A percentile compares a stretch with the other conserved stretches of the same genome.
Conservation (phyloP, 2,329 filamentous ascomycete genomes). For the Fusarium nurragi region DNA sequence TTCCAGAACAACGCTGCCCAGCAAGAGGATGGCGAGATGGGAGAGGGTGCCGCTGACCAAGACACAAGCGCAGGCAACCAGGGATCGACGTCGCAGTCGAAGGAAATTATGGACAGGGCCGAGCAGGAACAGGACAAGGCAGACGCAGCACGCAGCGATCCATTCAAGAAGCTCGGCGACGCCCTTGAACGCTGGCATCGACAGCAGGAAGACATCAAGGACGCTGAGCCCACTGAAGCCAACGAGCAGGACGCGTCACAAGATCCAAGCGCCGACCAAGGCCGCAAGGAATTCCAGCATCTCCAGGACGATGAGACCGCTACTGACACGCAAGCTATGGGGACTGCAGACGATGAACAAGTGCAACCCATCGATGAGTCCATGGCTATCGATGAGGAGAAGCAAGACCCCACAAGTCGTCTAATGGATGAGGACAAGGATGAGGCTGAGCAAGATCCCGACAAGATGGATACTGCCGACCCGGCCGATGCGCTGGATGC, state of each 20-base stretch:
- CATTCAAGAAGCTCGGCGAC: slow-evolving; percentile 95
- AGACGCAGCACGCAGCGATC: slow-evolving; percentile 64
- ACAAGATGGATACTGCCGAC: slow-evolving; percentile 56
- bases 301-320: slow-evolving; percentile 82
- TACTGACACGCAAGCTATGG: slow-evolving; percentile 91
- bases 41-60: slow-evolving; percentile 71
- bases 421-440: slow-evolving; percentile 66
- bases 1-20: slow-evolving; percentile 69
- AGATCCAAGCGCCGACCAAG: slow-evolving; percentile 64
- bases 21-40: slow-evolving; percentile 72
- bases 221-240: slow-evolving; percentile 57
- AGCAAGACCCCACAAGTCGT: slow-evolving; percentile 59
- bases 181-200: slow-evolving; percentile 92
- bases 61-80: slow-evolving; percentile 71
- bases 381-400: slow-evolving; percentile 82
- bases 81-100: slow-evolving; percentile 61
- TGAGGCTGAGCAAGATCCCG: slow-evolving; percentile 55
- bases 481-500: slow-evolving; percentile 52
- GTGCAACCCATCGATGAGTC: slow-evolving; percentile 85
- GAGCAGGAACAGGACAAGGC: slow-evolving; percentile 53
- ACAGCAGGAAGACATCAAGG: slow-evolving; percentile 83
- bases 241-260: slow-evolving; percentile 55
- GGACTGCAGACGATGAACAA: slow-evolving; percentile 87
- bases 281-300: slow-evolving; percentile 90
- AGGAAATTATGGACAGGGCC: slow-evolving; percentile 60